Evolutionary conservation across 139 green algal species (phyloP).

Genomic region (Picochlorum sp.): DNA sequence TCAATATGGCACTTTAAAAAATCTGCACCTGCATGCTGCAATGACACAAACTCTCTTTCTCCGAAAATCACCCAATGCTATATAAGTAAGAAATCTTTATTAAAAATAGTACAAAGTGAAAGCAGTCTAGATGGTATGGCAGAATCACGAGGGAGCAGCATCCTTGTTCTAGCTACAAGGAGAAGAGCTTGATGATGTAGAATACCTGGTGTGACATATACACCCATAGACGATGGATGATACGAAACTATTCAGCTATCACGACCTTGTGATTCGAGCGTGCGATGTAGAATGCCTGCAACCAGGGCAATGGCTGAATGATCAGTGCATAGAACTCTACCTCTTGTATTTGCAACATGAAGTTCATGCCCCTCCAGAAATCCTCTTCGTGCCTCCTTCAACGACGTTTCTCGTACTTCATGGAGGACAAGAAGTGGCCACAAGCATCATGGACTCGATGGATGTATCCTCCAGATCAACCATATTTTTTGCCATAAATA

Average conservation of each 20-base stretch:
- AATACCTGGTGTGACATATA: too few species aligned
- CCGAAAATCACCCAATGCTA: too few species aligned
- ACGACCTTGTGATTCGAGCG: conserved; percentile 46
- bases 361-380: background rate
- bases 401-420: conserved; percentile 37
- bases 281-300: conserved; percentile 40
- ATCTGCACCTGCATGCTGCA: too few species aligned
- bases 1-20: too few species aligned
- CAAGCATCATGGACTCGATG: background rate
- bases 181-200: too few species aligned
- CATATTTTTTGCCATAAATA: conserved; percentile 57
- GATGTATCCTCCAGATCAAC: conserved; percentile 12
- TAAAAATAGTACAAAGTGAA: too few species aligned
- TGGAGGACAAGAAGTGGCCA: background rate
- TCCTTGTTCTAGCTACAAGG: too few species aligned
- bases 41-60: too few species aligned
- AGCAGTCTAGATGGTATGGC: too few species aligned
- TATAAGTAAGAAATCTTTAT: too few species aligned
- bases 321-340: conserved; percentile 62
- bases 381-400: conserved; percentile 17
- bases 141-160: too few species aligned
- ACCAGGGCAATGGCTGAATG: conserved; percentile 53
- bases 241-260: conserved; percentile 39
- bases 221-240: background rate
- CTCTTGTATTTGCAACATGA: conserved; percentile 46